Conservation (phyloP, 1,139 yeast genomes). For the Wickerhamomyces sp. region DNA sequence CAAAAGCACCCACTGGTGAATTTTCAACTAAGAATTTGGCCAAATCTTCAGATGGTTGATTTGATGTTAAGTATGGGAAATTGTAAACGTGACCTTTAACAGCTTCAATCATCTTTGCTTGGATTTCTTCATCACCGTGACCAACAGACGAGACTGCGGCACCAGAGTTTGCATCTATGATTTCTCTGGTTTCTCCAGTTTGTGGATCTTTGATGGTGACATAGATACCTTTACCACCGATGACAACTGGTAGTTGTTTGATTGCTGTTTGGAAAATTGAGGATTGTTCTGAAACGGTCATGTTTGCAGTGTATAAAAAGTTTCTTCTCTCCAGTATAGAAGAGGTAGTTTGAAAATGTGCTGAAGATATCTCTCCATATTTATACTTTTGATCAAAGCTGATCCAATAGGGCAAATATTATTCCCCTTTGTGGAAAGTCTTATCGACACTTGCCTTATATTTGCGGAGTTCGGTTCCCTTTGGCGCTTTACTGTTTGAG, state of each 20-base stretch:
- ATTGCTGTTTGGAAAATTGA: conserved; percentile 15
- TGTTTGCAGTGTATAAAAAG: neutral
- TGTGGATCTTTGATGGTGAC: conserved; percentile 44
- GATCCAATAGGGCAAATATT: too few species aligned
- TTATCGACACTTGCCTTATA: too few species aligned
- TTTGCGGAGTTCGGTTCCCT: too few species aligned
- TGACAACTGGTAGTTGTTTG: conserved; percentile 18
- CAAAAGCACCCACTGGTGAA: conserved; percentile 51
- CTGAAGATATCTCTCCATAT: too few species aligned
- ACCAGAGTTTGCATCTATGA: conserved; percentile 56
- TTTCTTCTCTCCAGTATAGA: neutral
- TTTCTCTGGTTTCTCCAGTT: conserved; percentile 35
- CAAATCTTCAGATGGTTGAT: conserved; percentile 44
- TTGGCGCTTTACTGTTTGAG: too few species aligned
- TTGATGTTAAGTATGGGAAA: conserved; percentile 40
- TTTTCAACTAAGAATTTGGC: conserved; percentile 47
- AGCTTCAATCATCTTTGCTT: conserved; percentile 43
- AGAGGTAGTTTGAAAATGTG: too few species aligned
- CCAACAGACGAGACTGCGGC: conserved; percentile 64
- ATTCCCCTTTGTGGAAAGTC: too few species aligned
- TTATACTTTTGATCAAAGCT: too few species aligned
- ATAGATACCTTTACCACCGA: conserved; percentile 44
- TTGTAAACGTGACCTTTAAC: conserved; percentile 42
- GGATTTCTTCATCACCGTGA: conserved; percentile 50
- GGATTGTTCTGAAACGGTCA: conserved; percentile 5